Percentiles rank a stretch among this genome's conserved stretches.
phyloP scores from a whole-genome alignment of 2,329 filamentous ascomycete genomes.

The Blastomyces gilchristii region DNA sequence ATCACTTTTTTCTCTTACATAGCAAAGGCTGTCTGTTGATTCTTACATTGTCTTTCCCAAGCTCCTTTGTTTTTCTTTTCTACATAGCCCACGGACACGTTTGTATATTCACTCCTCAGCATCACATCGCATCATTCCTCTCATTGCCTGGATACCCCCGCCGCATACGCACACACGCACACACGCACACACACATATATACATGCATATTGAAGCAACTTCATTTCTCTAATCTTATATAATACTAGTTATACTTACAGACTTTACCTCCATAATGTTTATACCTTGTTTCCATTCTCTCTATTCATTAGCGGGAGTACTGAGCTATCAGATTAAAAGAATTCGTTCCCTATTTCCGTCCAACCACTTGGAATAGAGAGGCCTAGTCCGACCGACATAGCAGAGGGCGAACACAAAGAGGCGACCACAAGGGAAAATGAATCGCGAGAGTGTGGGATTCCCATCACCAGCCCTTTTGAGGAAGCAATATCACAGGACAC shows the following conservation, averaged over 20 bases:
- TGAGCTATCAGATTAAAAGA: background rate
- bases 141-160: background rate
- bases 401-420: background rate
- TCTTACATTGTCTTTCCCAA: background rate
- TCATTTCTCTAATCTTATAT: background rate
- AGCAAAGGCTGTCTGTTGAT: background rate
- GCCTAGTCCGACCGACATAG: background rate
- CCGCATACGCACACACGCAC: background rate
- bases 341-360: background rate
- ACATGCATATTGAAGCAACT: background rate
- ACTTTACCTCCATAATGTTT: background rate
- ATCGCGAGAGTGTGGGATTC: background rate
- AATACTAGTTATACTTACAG: conserved; percentile 2
- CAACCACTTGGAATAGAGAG: background rate
- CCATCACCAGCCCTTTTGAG: background rate
- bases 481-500: conserved; percentile 1
- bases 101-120: background rate
- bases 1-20: background rate
- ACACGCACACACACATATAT: background rate
- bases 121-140: background rate
- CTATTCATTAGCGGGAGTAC: background rate
- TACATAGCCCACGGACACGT: background rate
- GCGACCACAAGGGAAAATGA: background rate
- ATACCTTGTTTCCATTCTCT: background rate
- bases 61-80: background rate